These are phyloP conservation scores for Stephanodiscus triporus DNA, from an alignment of 108 stramenopile species.

Conservation along the genomic window DNA sequence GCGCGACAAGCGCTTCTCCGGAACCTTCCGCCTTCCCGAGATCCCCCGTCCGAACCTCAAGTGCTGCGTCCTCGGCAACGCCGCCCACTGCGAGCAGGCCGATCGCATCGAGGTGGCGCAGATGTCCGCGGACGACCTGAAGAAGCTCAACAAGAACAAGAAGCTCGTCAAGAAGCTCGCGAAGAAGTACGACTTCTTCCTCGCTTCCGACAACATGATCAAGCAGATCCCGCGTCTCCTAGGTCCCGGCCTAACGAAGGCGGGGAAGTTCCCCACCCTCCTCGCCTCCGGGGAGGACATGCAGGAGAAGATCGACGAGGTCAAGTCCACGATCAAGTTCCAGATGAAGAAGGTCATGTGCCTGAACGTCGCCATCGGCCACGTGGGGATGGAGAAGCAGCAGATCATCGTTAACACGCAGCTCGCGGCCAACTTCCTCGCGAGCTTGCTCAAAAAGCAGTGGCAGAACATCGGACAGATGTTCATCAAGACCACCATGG, in stretches of 20 bases:
- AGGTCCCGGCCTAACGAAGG: constrained; percentile 99
- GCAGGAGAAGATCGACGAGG: constrained; percentile 98
- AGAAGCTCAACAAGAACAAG: constrained; percentile 99
- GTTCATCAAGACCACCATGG: constrained; percentile 99
- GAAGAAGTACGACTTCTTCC: constrained; percentile 99
- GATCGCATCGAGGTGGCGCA: constrained; percentile 96
- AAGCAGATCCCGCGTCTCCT: constrained; percentile 99
- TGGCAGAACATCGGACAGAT: constrained; percentile 99
- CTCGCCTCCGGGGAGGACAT: constrained; percentile 91
- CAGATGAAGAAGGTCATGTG: constrained; percentile 99
- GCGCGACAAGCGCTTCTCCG: constrained; percentile 99
- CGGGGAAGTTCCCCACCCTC: constrained; percentile 99
- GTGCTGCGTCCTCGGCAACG: constrained; percentile 98
- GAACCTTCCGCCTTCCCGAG: constrained; percentile 97
- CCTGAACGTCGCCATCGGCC: constrained; percentile 98
- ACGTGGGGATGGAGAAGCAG: constrained; percentile 89
- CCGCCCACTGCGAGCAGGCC: constrained; percentile 98
- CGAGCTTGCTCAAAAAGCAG: constrained; percentile 99
- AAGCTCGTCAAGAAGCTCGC: constrained; percentile 99
- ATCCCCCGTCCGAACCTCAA: constrained; percentile 96
- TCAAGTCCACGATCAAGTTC: constrained; percentile 99
- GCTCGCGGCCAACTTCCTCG: constrained; percentile 98
- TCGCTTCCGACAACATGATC: constrained; percentile 99
- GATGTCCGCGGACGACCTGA: constrained; percentile 98
- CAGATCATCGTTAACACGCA: constrained; percentile 96